Percentiles rank a stretch among this genome's conserved stretches.
phyloP scores from a whole-genome alignment of 768 basidiomycete genomes.

The Amanita molliuscula region DNA sequence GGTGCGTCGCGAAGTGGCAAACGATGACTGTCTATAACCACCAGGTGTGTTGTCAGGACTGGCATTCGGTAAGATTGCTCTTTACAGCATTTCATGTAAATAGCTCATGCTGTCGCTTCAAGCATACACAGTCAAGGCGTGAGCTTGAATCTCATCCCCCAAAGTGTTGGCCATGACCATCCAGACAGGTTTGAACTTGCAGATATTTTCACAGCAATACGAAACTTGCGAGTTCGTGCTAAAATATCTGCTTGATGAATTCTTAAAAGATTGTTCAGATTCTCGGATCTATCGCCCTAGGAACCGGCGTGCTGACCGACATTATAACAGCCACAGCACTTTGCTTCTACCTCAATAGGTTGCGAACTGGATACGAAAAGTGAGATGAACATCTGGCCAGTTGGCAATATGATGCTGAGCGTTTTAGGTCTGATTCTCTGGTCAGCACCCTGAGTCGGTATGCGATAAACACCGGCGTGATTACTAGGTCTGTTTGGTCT shows the following conservation, averaged over 20 bases:
- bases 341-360: constrained; percentile 46
- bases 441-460: constrained; percentile 47
- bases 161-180: neutral
- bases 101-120: neutral
- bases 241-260: neutral
- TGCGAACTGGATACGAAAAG: constrained; percentile 44
- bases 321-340: constrained; percentile 46
- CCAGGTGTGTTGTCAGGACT: constrained; percentile 15
- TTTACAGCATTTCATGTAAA: neutral
- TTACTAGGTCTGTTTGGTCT: constrained; percentile 38
- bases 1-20: constrained; percentile 19
- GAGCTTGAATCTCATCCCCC: constrained; percentile 5
- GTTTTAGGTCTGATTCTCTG: constrained; percentile 43
- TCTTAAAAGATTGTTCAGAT: constrained; percentile 18
- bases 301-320: constrained; percentile 45
- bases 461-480: constrained; percentile 54
- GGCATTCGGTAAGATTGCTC: constrained; percentile 24
- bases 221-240: constrained; percentile 31
- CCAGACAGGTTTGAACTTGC: constrained; percentile 28
- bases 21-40: neutral
- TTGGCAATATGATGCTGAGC: neutral
- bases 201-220: constrained; percentile 28
- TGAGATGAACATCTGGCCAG: constrained; percentile 15
- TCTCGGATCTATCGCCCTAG: constrained; percentile 42
- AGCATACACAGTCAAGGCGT: constrained; percentile 43